Evolutionary conservation across 2,329 filamentous ascomycete species (phyloP).

Genomic region (Hymenoscyphus fructigenus): DNA sequence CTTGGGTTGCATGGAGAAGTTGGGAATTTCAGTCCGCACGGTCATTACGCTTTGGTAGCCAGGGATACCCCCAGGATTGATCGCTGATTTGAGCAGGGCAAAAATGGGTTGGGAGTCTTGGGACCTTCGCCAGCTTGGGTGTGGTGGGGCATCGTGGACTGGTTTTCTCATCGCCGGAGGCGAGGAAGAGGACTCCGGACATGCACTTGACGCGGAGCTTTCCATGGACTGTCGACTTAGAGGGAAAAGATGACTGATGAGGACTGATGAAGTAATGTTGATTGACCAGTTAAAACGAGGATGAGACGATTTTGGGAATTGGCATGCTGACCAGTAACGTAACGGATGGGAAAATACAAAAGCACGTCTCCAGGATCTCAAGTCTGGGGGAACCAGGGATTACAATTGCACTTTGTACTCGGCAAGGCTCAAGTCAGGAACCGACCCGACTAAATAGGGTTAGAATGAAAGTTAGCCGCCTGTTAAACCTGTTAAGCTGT

Average conservation of each 20-base stretch:
- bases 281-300: too few species aligned
- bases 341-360: background rate
- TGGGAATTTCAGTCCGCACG: background rate
- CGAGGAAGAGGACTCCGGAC: background rate
- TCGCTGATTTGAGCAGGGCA: background rate
- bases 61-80: background rate
- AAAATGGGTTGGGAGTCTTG: background rate
- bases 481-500: background rate
- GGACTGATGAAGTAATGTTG: too few species aligned
- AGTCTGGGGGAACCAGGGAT: background rate
- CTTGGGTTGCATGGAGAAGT: background rate
- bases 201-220: background rate
- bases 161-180: background rate
- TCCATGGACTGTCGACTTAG: background rate
- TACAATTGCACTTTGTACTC: background rate
- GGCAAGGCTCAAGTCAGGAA: background rate
- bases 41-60: background rate
- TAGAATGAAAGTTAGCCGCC: background rate
- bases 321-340: too few species aligned
- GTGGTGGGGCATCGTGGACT: background rate
- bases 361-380: background rate
- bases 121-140: background rate
- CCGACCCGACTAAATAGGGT: background rate
- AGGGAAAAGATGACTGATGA: too few species aligned
- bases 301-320: too few species aligned